Base-by-base conservation (phyloP, 2,329 filamentous ascomycete genomes). In the Ophiostoma novo-ulmi region DNA sequence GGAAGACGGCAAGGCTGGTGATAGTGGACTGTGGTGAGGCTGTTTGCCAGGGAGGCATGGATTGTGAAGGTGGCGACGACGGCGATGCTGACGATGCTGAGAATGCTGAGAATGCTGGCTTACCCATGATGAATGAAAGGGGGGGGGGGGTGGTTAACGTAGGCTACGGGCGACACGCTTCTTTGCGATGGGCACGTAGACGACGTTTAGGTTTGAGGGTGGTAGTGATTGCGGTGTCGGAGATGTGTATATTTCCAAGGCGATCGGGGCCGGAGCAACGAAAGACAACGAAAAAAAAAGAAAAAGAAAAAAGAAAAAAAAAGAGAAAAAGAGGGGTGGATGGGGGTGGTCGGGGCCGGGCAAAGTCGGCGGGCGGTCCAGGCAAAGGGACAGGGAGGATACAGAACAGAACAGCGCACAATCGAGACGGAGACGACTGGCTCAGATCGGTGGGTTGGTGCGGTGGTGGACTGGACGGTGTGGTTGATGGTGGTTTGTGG, bases 101-200 rank as follows among this genome's bases (percentile, higher is more conserved):
- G 20, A 26, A 26, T 38, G 17, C 38, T 26, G 63, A 61, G 1
- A 31, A 39, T 55, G 58, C 36, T 31, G 69, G 70, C 73, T 64
- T 73, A 79, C 78, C 77, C 77, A 79, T 79, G 75, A 75, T 78
- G 76, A 73, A 75, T 75, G 39, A 65, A 22, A 41, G 38, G 31
- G 41, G 41, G 48, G 38, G 31, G 41, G 41, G 48, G 39, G 36
- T 4, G 6, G 26, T 7, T 14, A 58, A 73, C 75, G 77, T 73
- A 74, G 70, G 68, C 75, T 72, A 76, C 76, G 76, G 76, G 77
- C 77, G 72, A 73, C 76, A 75, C 77, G 72, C 71, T 71, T 39
- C 35, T 71, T 65, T 69, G 68, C 75, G 74, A 75, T 74, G 70
- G 72, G 76, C 75, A 76, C 77, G 77, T 72, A 77, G 75, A 75